Evolutionary conservation across 1,284 basidiomycete genomes (phyloP), one percentile per base, ranked within the genome.

Genomic region (Chiua sp.): DNA sequence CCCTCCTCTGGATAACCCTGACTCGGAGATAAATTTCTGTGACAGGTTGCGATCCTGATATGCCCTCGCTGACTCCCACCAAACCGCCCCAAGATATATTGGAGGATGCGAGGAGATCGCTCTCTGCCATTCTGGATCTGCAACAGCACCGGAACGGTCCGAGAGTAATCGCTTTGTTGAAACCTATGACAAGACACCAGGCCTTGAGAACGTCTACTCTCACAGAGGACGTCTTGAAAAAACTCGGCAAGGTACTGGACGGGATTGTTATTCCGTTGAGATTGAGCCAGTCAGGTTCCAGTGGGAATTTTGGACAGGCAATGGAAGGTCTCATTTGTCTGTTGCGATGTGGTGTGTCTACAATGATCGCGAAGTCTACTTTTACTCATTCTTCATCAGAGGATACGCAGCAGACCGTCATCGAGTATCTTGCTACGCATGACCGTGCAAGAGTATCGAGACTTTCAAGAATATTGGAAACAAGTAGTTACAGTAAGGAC

Each of bases 151-250:
- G 53, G 30, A 59, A 72, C 32, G 52, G 56, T 30, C 56, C 64
- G 4, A 63, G 72, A 61, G 63, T 71, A 3, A 35, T 72, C 18
- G 63, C 70, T 33, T 64, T 74, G 32, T 44, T 71, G 32, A 57
- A 62, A 46, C 60, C 62, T 1, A 22, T 71, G 51, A 57, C 62
- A 39, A 65, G 53, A 32, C 65, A 74, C 39, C 20, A 39, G 12
- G 42, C 22, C 23, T 55, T 71, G 23, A 57, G 62, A n/a, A 7
- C 56, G 23, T 51, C 7, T 8, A 61, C 72, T 37, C 62, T 68
- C 30, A 68, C 57, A 6, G 3, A 20, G 1, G 60, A 71, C 0
- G 53, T 70, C 7, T 39, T 74, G 51, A 22, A 64, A 2, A 57
- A 13, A 15, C 51, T 72, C 15, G 37, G 66, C n/a, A 7, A 26